Evolutionary conservation across 768 basidiomycete species (phyloP), one percentile per base, ranked within the genome.

Genomic region (Auriscalpium microsporum): DNA sequence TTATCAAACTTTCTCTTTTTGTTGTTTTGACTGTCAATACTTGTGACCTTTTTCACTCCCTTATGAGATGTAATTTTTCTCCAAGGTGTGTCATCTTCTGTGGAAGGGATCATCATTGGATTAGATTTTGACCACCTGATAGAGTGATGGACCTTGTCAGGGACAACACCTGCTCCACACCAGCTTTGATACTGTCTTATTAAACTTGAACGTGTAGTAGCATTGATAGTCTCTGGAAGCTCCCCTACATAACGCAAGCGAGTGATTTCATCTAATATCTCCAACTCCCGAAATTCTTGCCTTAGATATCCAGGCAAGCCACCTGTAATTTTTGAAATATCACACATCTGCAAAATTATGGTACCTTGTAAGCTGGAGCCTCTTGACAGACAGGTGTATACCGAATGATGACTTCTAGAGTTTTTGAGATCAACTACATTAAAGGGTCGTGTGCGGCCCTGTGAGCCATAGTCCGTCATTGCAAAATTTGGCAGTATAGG

Each of bases 331-430:
- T 58, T 56, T 1, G 11, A n/a, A 8, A 14, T 5, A 56, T 56
- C 47, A 46, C 60, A 63, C 4, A 10, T 21, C 40, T 58, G 56
- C 9, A 66, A 13, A 36, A 66, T 57, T 6, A 59, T 16, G 10
- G 63, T 63, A 4, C 62, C 61, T 0, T 48, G 11, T 11, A 51
- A 34, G 8, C 52, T 48, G 3, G 62, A 48, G 17, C 62, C 56
- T n/a, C 59, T 49, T 3, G 64, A 67, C 11, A 67, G 46, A 33
- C 53, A 56, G 4, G 65, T 67, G 38, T 67, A 65, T 10, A 58
- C 35, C 4, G 61, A 60, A 45, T 62, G 59, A 47, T 60, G 57
- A 13, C 4, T 33, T 1, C 38, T 8, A 47, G 63, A 62, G 38
- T 52, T 48, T 8, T 48, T 10, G 0, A 65, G 28, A 52, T 67